Evolutionary conservation across 495 filamentous ascomycete species (phyloP).

Genomic region (Platismatia glauca): DNA sequence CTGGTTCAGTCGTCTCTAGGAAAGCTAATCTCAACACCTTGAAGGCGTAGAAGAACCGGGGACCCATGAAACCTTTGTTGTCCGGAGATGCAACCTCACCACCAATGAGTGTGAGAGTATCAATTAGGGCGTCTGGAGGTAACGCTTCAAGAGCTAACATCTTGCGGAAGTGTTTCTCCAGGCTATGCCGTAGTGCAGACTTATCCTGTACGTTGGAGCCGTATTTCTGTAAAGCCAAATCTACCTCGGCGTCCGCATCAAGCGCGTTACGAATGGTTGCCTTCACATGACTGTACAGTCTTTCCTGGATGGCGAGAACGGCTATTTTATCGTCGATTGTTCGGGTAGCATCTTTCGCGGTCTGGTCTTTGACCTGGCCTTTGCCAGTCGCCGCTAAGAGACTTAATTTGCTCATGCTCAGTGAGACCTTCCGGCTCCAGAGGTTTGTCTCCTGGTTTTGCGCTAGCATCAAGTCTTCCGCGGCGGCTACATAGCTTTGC

Average conservation of each 20-base stretch:
- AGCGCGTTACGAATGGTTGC: slow-evolving; percentile 56
- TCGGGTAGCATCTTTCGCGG: slow-evolving; percentile 31
- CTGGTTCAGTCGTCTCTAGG: slow-evolving; percentile 38
- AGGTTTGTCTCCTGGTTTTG: slow-evolving; percentile 58
- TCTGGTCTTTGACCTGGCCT: slow-evolving; percentile 22
- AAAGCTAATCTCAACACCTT: slow-evolving; percentile 52
- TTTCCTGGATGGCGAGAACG: slow-evolving; percentile 64
- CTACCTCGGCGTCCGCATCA: slow-evolving; percentile 65
- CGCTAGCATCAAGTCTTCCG: slow-evolving; percentile 56
- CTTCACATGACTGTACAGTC: slow-evolving; percentile 51
- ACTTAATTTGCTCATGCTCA: slow-evolving; percentile 79
- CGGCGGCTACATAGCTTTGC: slow-evolving; percentile 61
- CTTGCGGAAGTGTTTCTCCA: slow-evolving; percentile 54
- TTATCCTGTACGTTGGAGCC: slow-evolving; percentile 47
- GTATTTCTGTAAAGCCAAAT: slow-evolving; percentile 63
- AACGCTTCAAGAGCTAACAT: slow-evolving; percentile 62
- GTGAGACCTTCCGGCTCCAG: slow-evolving; percentile 83
- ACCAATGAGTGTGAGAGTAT: slow-evolving; percentile 70
- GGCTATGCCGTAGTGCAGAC: slow-evolving; percentile 53
- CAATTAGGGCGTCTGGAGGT: slow-evolving; percentile 58
- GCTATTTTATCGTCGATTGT: slow-evolving; percentile 52
- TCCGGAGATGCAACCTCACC: slow-evolving; percentile 25
- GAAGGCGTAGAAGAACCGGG: slow-evolving; percentile 64
- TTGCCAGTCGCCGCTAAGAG: slow-evolving; percentile 51
- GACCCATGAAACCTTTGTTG: slow-evolving; percentile 34